These are phyloP conservation scores for Acrodontium crateriforme DNA, from an alignment of 2,329 filamentous ascomycete genomes.

Conservation along the genomic window DNA sequence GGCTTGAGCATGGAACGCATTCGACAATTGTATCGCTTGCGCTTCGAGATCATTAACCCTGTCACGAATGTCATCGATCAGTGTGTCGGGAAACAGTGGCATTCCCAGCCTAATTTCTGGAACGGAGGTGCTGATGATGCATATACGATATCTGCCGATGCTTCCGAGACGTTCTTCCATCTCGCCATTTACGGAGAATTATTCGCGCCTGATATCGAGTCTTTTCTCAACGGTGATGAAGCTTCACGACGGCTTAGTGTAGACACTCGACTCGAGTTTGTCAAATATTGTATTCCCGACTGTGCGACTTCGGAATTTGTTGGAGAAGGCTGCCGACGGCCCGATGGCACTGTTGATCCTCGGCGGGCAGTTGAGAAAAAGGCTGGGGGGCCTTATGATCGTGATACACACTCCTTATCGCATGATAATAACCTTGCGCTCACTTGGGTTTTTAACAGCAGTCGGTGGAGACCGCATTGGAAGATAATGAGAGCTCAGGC, in stretches of 20 bases:
- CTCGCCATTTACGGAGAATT: slow-evolving; percentile 22
- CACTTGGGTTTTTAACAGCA: slow-evolving; percentile 12
- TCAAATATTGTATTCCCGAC: slow-evolving; percentile 21
- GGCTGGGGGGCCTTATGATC: no score
- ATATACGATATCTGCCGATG: slow-evolving; percentile 14
- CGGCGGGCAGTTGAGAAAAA: slow-evolving; percentile 6
- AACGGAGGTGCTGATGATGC: slow-evolving; percentile 20
- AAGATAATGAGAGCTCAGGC: slow-evolving; percentile 6
- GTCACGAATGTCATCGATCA: slow-evolving; percentile 22
- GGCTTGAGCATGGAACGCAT: slow-evolving; percentile 22
- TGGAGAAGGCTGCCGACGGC: not conserved
- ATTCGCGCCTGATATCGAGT: slow-evolving; percentile 15
- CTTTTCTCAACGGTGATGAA: slow-evolving; percentile 8
- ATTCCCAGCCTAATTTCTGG: slow-evolving; percentile 16
- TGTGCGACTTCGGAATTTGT: slow-evolving; percentile 2
- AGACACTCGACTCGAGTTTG: slow-evolving; percentile 17
- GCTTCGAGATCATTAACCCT: slow-evolving; percentile 21
- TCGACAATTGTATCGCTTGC: slow-evolving; percentile 15
- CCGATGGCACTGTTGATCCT: slow-evolving; percentile 5
- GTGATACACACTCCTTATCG: slow-evolving; percentile 6
- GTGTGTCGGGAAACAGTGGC: slow-evolving; percentile 21
- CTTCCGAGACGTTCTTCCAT: slow-evolving; percentile 16
- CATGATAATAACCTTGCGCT: slow-evolving; percentile 6
- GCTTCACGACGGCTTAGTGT: slow-evolving; percentile 6
- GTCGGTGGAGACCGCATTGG: slow-evolving; percentile 18